Percentiles rank a stretch among this genome's conserved stretches.
These are phyloP conservation scores for Phytophthora sp. DNA, from an alignment of 352 stramenopile species.

Conservation along the genomic window DNA sequence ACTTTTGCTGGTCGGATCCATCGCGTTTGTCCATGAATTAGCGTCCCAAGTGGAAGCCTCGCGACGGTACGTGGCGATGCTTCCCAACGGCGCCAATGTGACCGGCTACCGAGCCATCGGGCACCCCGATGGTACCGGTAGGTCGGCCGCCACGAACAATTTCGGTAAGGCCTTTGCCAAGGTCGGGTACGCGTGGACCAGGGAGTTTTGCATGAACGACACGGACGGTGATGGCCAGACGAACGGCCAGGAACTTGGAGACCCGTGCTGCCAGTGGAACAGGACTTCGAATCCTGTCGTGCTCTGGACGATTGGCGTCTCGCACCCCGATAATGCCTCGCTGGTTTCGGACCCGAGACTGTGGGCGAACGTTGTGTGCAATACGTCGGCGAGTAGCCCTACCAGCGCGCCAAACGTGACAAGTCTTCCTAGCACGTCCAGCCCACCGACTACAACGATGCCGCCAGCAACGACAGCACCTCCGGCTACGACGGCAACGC, in stretches of 20 bases:
- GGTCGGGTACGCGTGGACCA: conserved; percentile 15
- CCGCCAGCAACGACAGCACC: background rate
- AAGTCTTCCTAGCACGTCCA: background rate
- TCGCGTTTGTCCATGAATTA: conserved; percentile 5
- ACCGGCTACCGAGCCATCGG: conserved; percentile 30
- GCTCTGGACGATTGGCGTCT: conserved; percentile 31
- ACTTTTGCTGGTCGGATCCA: background rate
- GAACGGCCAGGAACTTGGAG: conserved; percentile 81
- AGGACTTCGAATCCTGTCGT: background rate
- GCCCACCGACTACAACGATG: background rate
- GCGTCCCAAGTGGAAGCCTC: conserved; percentile 1
- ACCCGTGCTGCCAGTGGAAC: conserved; percentile 61
- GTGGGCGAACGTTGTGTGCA: conserved; percentile 19
- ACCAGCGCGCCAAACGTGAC: conserved; percentile 3
- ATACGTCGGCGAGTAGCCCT: background rate
- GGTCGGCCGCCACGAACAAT: conserved; percentile 22
- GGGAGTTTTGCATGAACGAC: conserved; percentile 23
- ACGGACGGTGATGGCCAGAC: conserved; percentile 72
- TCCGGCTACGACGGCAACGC: background rate
- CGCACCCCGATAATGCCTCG: conserved; percentile 12
- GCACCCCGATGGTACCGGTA: conserved; percentile 28
- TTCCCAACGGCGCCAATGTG: conserved; percentile 53
- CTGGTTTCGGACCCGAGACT: conserved; percentile 23
- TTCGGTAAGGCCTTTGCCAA: conserved; percentile 21
- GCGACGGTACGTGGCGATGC: background rate